Conservation (phyloP, 208 protist species). For the Leptomonas pyrrhocoris region DNA sequence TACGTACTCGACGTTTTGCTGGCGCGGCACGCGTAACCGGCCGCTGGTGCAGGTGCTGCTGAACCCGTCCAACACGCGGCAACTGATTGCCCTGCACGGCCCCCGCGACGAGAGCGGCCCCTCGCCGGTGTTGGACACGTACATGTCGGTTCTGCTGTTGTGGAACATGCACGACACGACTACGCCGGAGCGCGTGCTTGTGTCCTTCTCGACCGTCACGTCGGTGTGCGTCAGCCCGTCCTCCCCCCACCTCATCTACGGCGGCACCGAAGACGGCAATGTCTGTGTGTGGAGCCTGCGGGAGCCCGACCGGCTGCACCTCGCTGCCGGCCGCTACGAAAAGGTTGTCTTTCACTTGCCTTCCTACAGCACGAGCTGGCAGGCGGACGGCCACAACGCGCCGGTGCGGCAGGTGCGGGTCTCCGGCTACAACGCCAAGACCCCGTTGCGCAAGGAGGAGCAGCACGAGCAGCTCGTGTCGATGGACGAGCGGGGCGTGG, state of each 20-base stretch:
- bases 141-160: slow-evolving; percentile 69
- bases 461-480: slow-evolving; percentile 78
- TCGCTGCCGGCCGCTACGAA: slow-evolving; percentile 51
- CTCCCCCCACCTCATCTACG: slow-evolving; percentile 70
- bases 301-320: slow-evolving; percentile 77
- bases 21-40: slow-evolving; percentile 47
- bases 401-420: slow-evolving; percentile 59
- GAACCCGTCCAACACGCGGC: slow-evolving; percentile 46
- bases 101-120: slow-evolving; percentile 32
- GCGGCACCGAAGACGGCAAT: slow-evolving; percentile 69
- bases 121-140: slow-evolving; percentile 54
- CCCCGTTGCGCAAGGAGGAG: slow-evolving; percentile 46
- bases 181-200: slow-evolving; percentile 67
- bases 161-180: slow-evolving; percentile 74
- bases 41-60: slow-evolving; percentile 59
- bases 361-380: slow-evolving; percentile 79
- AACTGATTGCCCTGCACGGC: slow-evolving; percentile 60
- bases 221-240: slow-evolving; percentile 65
- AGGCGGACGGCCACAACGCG: slow-evolving; percentile 62
- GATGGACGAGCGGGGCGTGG: slow-evolving; percentile 52
- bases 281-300: slow-evolving; percentile 78
- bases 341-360: slow-evolving; percentile 56
- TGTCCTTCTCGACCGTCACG: slow-evolving; percentile 52
- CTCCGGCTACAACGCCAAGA: slow-evolving; percentile 64
- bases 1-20: slow-evolving; percentile 53